phyloP scores from a whole-genome alignment of 1,139 yeast species.

The Geotrichum armillariae region DNA sequence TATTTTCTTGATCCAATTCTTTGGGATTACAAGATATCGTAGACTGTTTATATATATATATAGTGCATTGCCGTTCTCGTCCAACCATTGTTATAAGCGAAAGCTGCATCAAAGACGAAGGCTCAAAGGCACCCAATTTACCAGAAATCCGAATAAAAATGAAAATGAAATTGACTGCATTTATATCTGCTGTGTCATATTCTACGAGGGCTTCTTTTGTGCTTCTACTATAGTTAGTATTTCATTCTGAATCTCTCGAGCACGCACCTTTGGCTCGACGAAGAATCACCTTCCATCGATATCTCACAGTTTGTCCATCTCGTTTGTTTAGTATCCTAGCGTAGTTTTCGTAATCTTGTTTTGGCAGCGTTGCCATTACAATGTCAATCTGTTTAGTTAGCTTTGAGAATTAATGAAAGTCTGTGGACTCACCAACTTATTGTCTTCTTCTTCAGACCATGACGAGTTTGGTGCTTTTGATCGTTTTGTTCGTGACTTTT shows the following conservation, averaged over 20 bases:
- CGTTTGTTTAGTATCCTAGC: conserved; percentile 37
- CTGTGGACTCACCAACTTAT: conserved; percentile 30
- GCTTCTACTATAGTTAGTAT: background rate
- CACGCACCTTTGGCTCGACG: conserved; percentile 34
- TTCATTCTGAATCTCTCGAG: background rate
- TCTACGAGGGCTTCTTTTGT: background rate
- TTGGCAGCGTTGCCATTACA: conserved; percentile 36
- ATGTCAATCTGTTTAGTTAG: conserved; percentile 37
- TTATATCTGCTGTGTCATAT: no score
- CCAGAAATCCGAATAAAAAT: background rate
- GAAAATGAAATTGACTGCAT: background rate
- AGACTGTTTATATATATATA: no score
- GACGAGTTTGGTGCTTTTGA: conserved; percentile 37
- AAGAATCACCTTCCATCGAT: conserved; percentile 39
- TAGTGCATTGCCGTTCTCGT: no score
- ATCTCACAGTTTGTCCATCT: conserved; percentile 39
- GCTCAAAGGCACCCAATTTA: no score
- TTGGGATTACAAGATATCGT: no score
- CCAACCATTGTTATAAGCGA: no score
- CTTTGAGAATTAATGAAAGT: background rate
- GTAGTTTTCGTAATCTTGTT: conserved; percentile 38
- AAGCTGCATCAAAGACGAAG: no score
- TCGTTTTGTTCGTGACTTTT: conserved; percentile 25
- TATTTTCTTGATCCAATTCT: no score
- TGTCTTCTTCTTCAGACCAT: conserved; percentile 39